Base-by-base conservation (phyloP, 2,329 filamentous ascomycete species). In the Aureobasidium sp. region DNA sequence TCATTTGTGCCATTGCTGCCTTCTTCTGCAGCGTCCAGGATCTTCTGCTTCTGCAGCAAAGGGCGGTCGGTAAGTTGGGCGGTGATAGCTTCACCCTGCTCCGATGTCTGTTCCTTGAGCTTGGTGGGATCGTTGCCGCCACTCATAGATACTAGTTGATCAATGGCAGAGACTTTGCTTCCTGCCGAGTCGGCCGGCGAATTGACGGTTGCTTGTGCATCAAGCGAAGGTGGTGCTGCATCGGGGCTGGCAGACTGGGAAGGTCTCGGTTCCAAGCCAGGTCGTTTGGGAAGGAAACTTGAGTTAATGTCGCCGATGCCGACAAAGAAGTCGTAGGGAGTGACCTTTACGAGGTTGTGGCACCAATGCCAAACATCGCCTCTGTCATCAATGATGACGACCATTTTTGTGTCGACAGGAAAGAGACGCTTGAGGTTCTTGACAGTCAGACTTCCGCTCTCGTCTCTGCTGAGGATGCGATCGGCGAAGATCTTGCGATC, bases 291-390 rank as follows among this genome's bases (percentile, higher is more conserved):
- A 59, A 99, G 75, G 72, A 97, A 99, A 72, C 90, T 96, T 13
- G 93, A 95, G 78, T 99, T 99, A 79, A 99, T 99, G 74, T 99
- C 94, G 65, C 94, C 94, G 66, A 97, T 96, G 17, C 94, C 94
- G 63, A 95, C 90, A 77, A 97, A 99, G 76, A 99, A 99, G 73
- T 97, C 93, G 73, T 96, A 99, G 0, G 93, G 91, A 1, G 87
- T 87, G 37, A 99, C 94, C 73, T 96, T 96, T 77, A 99, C 91
- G 39, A 99, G 82, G 70, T 99, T 97, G 5, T 89, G 84, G 68
- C 89, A 88, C 81, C 96, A 97, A 67, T 87, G 85, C 94, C 94
- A 99, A 8, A 99, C 93, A 73, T 99, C 94, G 59, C 91, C 91
- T 67, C 94, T 85, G 75, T 99, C 94, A 72, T 99, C 94, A 67